Evolutionary conservation across 1,139 yeast species (phyloP).

Genomic region (Pichia sp.): DNA sequence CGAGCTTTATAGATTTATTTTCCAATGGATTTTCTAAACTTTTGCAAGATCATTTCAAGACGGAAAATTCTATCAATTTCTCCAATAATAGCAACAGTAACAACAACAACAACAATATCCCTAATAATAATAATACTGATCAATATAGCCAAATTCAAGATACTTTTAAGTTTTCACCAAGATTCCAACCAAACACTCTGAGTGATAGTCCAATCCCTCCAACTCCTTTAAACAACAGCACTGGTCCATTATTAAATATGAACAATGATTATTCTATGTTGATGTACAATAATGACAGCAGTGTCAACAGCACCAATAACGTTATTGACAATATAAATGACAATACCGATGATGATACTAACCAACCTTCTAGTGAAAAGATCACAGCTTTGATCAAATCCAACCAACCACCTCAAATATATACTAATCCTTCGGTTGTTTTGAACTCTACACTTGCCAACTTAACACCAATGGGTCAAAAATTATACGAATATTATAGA

Average conservation of each 20-base stretch:
- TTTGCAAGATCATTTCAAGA: constrained; percentile 24
- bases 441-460: constrained; percentile 27
- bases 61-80: neutral
- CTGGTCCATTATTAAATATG: neutral
- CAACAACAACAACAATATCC: neutral
- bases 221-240: neutral
- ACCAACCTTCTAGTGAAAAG: neutral
- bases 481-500: constrained; percentile 64
- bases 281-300: neutral
- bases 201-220: neutral
- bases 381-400: neutral
- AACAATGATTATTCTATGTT: neutral
- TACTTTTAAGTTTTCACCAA: constrained; percentile 18
- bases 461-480: constrained; percentile 43
- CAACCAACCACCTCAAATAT: constrained; percentile 12
- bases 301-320: neutral
- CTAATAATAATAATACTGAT: neutral
- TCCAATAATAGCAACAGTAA: neutral
- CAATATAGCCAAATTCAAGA: constrained; percentile 17
- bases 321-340: neutral
- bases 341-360: neutral
- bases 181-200: neutral
- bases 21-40: constrained; percentile 25
- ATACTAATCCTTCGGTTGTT: constrained; percentile 31
- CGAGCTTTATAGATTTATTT: constrained; percentile 21